Evolutionary conservation across 148 eudicot species (phyloP).

Genomic region (Suaeda aralocaspica): DNA sequence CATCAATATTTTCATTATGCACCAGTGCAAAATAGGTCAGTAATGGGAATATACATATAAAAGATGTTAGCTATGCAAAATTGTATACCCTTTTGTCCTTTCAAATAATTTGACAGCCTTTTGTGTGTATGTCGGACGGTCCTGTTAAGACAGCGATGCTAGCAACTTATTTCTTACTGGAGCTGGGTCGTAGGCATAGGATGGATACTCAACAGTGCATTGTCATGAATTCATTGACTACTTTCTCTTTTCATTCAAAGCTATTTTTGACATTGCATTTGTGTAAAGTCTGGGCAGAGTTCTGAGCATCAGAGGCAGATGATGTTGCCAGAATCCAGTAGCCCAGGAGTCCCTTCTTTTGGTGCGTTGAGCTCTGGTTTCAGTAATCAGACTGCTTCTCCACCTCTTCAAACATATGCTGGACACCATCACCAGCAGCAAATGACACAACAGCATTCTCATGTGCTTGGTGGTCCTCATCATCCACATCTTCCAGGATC

Average conservation of each 20-base stretch:
- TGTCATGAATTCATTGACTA: background rate
- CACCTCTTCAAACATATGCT: constrained; percentile 47
- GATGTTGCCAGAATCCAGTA: constrained; percentile 48
- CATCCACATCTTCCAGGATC: constrained; percentile 57
- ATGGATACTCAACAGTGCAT: background rate
- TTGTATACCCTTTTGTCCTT: too few species aligned
- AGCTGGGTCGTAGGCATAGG: background rate
- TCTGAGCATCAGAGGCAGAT: constrained; percentile 67
- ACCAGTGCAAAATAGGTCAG: too few species aligned
- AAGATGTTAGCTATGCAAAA: too few species aligned
- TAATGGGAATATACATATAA: too few species aligned
- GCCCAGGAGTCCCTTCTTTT: constrained; percentile 48
- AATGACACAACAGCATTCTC: constrained; percentile 56
- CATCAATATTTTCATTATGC: too few species aligned
- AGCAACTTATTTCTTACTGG: too few species aligned
- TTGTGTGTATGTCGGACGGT: too few species aligned
- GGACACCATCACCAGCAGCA: constrained; percentile 56
- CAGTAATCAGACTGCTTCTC: constrained; percentile 48
- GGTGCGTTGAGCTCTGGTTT: constrained; percentile 45
- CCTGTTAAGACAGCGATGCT: too few species aligned
- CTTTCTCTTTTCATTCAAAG: constrained; percentile 10
- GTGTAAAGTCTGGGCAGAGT: constrained; percentile 56
- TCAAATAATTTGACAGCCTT: too few species aligned
- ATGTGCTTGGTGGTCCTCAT: constrained; percentile 47
- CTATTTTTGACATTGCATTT: background rate